Percentiles rank a stretch among this genome's conserved stretches.
Conservation (phyloP, 345 rosid species). For the Eutrema yunnanense region DNA sequence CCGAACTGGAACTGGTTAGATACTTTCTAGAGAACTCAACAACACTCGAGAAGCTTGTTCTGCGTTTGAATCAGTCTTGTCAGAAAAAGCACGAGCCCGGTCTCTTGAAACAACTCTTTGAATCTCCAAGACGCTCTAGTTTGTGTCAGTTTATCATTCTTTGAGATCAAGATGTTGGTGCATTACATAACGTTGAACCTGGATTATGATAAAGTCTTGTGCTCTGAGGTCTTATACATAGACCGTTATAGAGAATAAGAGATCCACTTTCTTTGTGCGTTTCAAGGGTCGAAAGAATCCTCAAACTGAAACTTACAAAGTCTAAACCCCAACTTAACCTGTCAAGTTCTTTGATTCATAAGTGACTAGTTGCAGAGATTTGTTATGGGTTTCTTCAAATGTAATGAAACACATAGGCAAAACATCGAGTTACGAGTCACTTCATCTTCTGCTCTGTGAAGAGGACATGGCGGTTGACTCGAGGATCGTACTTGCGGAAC, state of each 20-base stretch:
- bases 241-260: neutral
- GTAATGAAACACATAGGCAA: neutral
- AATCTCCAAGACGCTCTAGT: slow-evolving; percentile 1
- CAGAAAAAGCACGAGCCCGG: neutral
- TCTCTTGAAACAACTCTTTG: neutral
- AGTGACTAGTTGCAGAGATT: neutral
- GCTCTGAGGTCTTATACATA: neutral
- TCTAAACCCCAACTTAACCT: neutral
- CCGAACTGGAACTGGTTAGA: slow-evolving; percentile 8
- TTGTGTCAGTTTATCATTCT: slow-evolving; percentile 8
- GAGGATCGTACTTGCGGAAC: slow-evolving; percentile 89
- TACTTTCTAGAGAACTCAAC: slow-evolving; percentile 7
- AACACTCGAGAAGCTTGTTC: neutral
- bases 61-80: slow-evolving; percentile 1
- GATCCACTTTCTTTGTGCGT: neutral
- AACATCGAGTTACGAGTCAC: slow-evolving; percentile 22
- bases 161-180: neutral
- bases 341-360: neutral
- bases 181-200: neutral
- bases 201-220: neutral
- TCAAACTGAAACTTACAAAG: slow-evolving; percentile 8
- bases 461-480: slow-evolving; percentile 88
- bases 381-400: neutral
- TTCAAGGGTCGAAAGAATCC: neutral
- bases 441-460: slow-evolving; percentile 95